Base-by-base conservation (phyloP, 73 alveolate genomes). In the Urostyla sp. region DNA sequence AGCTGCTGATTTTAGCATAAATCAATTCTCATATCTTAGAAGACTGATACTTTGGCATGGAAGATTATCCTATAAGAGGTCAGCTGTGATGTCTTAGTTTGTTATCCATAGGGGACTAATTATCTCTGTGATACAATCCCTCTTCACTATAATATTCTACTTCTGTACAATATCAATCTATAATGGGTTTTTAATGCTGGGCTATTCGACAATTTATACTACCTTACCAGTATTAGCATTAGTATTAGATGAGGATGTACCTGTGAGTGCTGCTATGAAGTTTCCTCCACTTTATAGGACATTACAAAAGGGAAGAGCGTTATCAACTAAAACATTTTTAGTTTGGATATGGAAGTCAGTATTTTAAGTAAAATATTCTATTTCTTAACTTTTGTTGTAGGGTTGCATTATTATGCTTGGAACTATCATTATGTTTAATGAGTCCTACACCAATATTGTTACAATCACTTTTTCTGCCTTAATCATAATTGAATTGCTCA, bases 81-180 rank as follows among this genome's bases (percentile, higher is more conserved):
- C 93, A 34, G 92, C 98, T 15, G 85, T 82, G 26, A 45, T 93
- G 40, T 72, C 91, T 67, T 87, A 95, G 73, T 97, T 97, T 88
- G 98, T 97, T 18, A 95, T 97, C 79, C 99, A 97, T 61, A 75
- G 99, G 84, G 99, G 99, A 16, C 87, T 97, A 43, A 96, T 97
- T 75, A 95, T 96, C 26, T 88, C 98, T 43, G 61, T 93, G 23
- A 95, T 95, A 30, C 94, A 96, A 75, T 94, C 97, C 18, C 77
- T 96, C 63, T 96, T 96, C 81, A 75, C 98, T 7, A 67, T 91
- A 10, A 85, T 94, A 21, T 96, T 95, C 82, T 95, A 91, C 82
- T 96, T 80, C 82, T 95, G 89, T 56, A 97, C 99, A 4, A 95
- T 97, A 21, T 98, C 99, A 20, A 82, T 97, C 55, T 97, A 96